Percentiles rank a stretch among this genome's conserved stretches.
phyloP scores from a whole-genome alignment of 805 yeast genomes.

The Scheffersomyces ergatensis region DNA sequence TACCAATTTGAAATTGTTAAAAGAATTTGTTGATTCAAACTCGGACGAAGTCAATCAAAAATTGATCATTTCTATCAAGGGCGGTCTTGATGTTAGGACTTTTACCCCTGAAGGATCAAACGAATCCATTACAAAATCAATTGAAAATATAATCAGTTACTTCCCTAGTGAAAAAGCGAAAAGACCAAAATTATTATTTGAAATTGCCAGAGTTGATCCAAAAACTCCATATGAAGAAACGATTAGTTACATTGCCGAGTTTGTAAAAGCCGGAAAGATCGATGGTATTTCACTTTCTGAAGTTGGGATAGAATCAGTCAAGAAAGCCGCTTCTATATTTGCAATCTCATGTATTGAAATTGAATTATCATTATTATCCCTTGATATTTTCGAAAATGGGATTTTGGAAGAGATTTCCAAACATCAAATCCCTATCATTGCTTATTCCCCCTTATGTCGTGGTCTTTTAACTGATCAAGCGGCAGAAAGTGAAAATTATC shows the following conservation, averaged over 20 bases:
- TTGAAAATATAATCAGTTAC: constrained; percentile 40
- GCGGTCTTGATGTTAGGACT: constrained; percentile 44
- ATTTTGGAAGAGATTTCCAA: constrained; percentile 58
- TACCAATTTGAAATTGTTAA: constrained; percentile 55
- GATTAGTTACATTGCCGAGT: constrained; percentile 53
- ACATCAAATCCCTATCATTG: constrained; percentile 63
- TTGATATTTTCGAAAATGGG: constrained; percentile 64
- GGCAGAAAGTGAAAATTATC: constrained; percentile 33
- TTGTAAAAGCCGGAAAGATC: constrained; percentile 62
- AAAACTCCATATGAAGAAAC: constrained; percentile 58
- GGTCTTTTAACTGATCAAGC: constrained; percentile 72
- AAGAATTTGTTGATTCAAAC: constrained; percentile 49
- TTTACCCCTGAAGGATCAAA: constrained; percentile 49
- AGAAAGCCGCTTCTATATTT: constrained; percentile 52
- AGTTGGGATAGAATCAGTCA: constrained; percentile 59
- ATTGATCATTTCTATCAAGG: constrained; percentile 66
- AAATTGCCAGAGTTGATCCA: constrained; percentile 69
- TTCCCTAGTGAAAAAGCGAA: constrained; percentile 22
- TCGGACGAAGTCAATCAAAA: constrained; percentile 55
- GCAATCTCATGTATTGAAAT: constrained; percentile 72
- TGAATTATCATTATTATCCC: constrained; percentile 72
- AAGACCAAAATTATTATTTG: constrained; percentile 50
- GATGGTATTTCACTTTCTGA: constrained; percentile 77
- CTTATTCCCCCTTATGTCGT: constrained; percentile 81
- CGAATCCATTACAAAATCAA: constrained; percentile 45